Evolutionary conservation across 1,284 basidiomycete genomes (phyloP), one percentile per base, ranked within the genome.

Genomic region (Tilletia caries): DNA sequence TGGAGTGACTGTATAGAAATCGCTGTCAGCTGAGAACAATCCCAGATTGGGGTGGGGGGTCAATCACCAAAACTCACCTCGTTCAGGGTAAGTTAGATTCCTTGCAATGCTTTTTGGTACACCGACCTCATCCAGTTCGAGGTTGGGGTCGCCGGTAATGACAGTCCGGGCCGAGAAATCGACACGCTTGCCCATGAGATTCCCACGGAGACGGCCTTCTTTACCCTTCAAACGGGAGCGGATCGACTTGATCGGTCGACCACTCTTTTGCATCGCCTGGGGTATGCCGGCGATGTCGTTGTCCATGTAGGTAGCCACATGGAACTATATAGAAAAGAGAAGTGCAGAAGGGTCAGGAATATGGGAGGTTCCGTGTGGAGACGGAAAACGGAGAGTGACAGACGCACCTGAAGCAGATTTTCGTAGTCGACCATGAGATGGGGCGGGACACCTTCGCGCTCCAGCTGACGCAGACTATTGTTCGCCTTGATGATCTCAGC

Each of bases 291-390:
- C 94, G 75, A 98, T 95, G 83, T 98, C 95, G 83, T 98, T 99
- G 84, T 99, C 96, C 95, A 99, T 98, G 83, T 98, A 98, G 0
- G 96, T 98, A 6, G 95, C 96, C 72, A 96, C 93, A 83, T 98
- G 96, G 84, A 95, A 98, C 90, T 62, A 23, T 34, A 15, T n/a
- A 64, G 50, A 48, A 43, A 23, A n/a, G 5, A 1, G 27, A 2
- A 6, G 18, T 29, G 5, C 18, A 5, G 25, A 27, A 41, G 37
- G 13, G 37, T 37, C 15, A 33, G 33, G 18, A 43, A 13, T 41
- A 5, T 18, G 43, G 13, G 10, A 29, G 29, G 48, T 20, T 27
- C 34, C 23, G 18, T 20, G 46, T 41, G 37, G 37, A 13, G 37
- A 41, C 8, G 37, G 37, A 2, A n/a, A n/a, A n/a, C n/a, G 29